Conservation (phyloP, 116 monocot genomes). For the Posidonia oceanica region DNA sequence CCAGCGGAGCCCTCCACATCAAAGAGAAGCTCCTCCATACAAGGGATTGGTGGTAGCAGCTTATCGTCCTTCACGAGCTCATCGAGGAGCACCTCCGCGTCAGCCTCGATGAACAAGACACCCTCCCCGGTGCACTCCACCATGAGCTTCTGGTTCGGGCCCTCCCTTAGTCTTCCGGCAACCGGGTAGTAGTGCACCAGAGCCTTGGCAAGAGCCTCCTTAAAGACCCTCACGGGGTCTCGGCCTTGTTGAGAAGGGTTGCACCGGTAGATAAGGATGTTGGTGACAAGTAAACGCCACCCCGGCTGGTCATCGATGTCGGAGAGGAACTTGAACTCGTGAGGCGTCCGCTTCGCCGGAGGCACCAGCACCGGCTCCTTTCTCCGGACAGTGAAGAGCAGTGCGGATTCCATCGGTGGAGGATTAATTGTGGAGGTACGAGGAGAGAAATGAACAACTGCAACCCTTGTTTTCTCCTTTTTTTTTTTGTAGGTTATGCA, state of each 20-base stretch:
- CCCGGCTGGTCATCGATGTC: conserved; percentile 71
- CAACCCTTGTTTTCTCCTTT: no score
- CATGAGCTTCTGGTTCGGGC: conserved; percentile 26
- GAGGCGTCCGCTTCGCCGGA: conserved; percentile 37
- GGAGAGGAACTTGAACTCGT: conserved; percentile 42
- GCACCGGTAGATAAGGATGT: conserved; percentile 54
- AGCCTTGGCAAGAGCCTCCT: conserved; percentile 31
- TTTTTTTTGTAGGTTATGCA: no score
- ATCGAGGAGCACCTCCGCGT: conserved; percentile 38
- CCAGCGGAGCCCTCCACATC: conserved; percentile 31
- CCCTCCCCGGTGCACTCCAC: conserved; percentile 69
- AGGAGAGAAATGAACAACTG: no score
- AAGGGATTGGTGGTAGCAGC: conserved; percentile 51
- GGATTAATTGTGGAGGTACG: no score
- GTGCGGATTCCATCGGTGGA: conserved; percentile 12
- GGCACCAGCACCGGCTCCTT: conserved; percentile 34
- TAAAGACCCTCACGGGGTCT: conserved; percentile 35
- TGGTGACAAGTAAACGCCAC: conserved; percentile 44
- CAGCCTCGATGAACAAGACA: conserved; percentile 55
- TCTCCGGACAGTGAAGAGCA: conserved; percentile 30
- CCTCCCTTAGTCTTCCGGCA: conserved; percentile 48
- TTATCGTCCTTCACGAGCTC: conserved; percentile 23
- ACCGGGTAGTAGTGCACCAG: conserved; percentile 58
- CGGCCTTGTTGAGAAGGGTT: conserved; percentile 6
- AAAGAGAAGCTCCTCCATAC: conserved; percentile 43